Evolutionary conservation across 768 basidiomycete genomes (phyloP), one percentile per base, ranked within the genome.

Genomic region (Gelatoporia subvermispora): DNA sequence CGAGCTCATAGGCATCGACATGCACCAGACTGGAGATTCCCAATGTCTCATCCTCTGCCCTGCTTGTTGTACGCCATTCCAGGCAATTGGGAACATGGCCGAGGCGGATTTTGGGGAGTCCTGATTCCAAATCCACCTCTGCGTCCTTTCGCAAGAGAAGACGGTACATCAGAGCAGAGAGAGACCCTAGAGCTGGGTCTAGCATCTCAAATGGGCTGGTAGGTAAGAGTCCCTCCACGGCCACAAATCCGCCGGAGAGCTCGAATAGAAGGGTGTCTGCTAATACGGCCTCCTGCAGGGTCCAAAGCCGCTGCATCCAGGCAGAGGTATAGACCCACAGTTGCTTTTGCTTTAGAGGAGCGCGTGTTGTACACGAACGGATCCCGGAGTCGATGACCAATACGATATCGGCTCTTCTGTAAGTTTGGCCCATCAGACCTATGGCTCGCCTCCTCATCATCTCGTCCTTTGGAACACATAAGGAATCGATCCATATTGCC

Each of bases 401-500:
- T 31, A 55, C 50, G 20, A 28, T 43, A 2, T 21, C 43, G 15
- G 50, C 54, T 4, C 34, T 18, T 16, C 28, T n/a, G 20, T 55
- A 55, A 2, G 50, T 56, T 23, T 52, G 21, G 8, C 41, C 50
- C 48, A 56, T 52, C 16, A 52, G 43, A 10, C 9, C 34, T 25
- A 51, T 56, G 4, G 50, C 47, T 13, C 37, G 54, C 34, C 47
- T 49, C 15, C 50, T 35, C 8, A 37, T 7, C 11, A 7, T 17
- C 13, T 35, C 23, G 11, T 34, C 28, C 4, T 2, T 42, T 2
- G 53, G 53, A 17, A 54, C 40, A 17, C 53, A 54, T 18, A 54
- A 45, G 9, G 43, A 39, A 39, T 54, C 53, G 21, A 46, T 24
- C 53, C 53, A 54, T 24, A 54, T 50, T 8, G 49, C 53, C 15